Base-by-base conservation (phyloP, 805 yeast species). In the Ogataea pignaliae region DNA sequence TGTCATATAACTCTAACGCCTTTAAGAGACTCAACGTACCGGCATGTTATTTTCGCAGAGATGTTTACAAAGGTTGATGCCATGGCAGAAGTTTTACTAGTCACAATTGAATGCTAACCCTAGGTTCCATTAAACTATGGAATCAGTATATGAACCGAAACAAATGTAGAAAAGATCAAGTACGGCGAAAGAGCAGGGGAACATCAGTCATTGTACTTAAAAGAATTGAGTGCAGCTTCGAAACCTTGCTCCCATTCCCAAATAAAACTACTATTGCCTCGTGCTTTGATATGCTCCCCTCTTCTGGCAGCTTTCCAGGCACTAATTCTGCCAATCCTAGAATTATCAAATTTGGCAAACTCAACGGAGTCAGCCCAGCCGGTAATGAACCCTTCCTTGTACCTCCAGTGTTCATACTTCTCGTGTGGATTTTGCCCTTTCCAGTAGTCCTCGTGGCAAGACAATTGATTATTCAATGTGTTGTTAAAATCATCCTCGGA, bases 211-310 rank as follows among this genome's bases (percentile, higher is more conserved):
- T 8, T n/a, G 6, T 12, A 32, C 29, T 46, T 50, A 46, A 73
- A 81, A 40, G 70, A 71, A 32, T 64, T 61, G 30, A 78, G 52
- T 0, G 88, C 97, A 38, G 75, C 74, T 40, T 76, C 78, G 56
- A 78, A 89, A 0, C 96, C 97, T 53, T 85, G 95, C 26, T 84
- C 88, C 85, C 88, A 91, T 63, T 86, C 96, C 96, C 97, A 91
- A 42, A 80, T 43, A 57, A 71, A 76, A 12, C 69, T 69, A 53
- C 83, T 73, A 7, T 66, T 54, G 7, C 93, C 93, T 50, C 76
- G 73, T 8, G 64, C 58, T 10, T 63, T 52, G 17, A 78, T 56
- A 61, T 90, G 95, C 54, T 88, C 86, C 2, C 56, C 58, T 29
- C 75, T 64, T 48, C 97, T 74, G 15, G 84, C 75, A 10, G 55